These are phyloP conservation scores for Cenchrus americanus DNA, from an alignment of 176 grass and related monocot species.

Conservation along the genomic window DNA sequence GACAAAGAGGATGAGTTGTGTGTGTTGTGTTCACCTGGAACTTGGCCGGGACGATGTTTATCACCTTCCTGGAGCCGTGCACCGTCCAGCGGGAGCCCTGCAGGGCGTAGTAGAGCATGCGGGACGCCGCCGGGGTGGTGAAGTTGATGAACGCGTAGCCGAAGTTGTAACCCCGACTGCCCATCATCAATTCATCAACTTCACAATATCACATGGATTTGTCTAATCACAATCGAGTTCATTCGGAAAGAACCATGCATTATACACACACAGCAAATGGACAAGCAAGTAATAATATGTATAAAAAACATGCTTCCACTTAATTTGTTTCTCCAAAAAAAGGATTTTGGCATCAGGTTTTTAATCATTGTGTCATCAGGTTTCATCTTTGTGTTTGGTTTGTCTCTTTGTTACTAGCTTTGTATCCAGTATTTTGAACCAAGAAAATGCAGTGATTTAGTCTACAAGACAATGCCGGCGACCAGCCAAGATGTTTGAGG, in stretches of 20 bases:
- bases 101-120: constrained; percentile 23
- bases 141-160: constrained; percentile 88
- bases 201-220: not conserved
- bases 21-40: constrained; percentile 79
- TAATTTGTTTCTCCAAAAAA: no score
- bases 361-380: no score
- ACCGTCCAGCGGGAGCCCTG: constrained; percentile 48
- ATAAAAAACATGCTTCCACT: no score
- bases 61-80: constrained; percentile 47
- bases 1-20: no score
- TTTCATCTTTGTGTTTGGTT: not conserved
- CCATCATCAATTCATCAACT: not conserved
- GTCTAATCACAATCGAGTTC: not conserved
- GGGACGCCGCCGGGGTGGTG: constrained; percentile 48
- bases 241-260: no score
- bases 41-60: constrained; percentile 46
- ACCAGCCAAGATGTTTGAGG: not conserved
- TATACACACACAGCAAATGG: not conserved
- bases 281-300: not conserved
- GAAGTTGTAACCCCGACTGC: constrained; percentile 39
- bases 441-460: not conserved
- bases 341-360: no score
- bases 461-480: not conserved
- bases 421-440: not conserved
- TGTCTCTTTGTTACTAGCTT: not conserved